Evolutionary conservation across 2,329 filamentous ascomycete species (phyloP).

Genomic region (Cladophialophora exuberans): DNA sequence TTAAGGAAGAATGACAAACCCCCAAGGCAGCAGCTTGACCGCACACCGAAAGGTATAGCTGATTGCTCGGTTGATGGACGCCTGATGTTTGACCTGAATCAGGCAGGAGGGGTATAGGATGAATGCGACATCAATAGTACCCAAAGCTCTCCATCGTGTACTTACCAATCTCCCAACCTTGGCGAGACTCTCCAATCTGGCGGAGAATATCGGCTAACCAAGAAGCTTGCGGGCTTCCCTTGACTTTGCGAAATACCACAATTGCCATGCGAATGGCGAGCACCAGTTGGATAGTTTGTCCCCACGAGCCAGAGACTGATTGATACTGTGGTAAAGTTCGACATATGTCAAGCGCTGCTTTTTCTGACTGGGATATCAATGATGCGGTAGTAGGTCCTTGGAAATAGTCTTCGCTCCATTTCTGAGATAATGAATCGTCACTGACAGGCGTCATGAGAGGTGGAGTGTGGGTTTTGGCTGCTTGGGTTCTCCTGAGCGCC

Average conservation of each 20-base stretch:
- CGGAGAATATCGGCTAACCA: conserved; percentile 9
- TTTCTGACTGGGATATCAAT: background rate
- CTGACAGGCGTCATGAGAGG: background rate
- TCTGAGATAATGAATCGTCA: background rate
- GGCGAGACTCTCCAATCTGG: background rate
- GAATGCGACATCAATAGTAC: background rate
- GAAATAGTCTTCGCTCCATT: background rate
- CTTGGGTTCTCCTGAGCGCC: background rate
- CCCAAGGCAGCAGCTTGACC: too few relatives aligned
- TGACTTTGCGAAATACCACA: conserved; percentile 8
- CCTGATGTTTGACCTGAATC: too few relatives aligned
- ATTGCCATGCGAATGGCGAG: conserved; percentile 9
- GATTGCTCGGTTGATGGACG: too few relatives aligned
- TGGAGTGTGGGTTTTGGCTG: background rate
- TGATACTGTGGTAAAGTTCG: background rate
- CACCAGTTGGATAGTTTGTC: conserved; percentile 1
- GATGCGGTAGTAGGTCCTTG: background rate
- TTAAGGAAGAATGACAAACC: too few relatives aligned
- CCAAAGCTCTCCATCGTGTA: conserved; percentile 7
- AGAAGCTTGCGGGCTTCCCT: background rate
- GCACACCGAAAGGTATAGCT: too few relatives aligned
- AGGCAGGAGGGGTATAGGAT: too few relatives aligned
- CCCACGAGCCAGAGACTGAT: background rate
- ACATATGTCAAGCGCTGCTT: conserved; percentile 8
- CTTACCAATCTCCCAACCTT: conserved; percentile 12